phyloP scores from a whole-genome alignment of 768 basidiomycete genomes.

The Rhizopogon vulgaris region DNA sequence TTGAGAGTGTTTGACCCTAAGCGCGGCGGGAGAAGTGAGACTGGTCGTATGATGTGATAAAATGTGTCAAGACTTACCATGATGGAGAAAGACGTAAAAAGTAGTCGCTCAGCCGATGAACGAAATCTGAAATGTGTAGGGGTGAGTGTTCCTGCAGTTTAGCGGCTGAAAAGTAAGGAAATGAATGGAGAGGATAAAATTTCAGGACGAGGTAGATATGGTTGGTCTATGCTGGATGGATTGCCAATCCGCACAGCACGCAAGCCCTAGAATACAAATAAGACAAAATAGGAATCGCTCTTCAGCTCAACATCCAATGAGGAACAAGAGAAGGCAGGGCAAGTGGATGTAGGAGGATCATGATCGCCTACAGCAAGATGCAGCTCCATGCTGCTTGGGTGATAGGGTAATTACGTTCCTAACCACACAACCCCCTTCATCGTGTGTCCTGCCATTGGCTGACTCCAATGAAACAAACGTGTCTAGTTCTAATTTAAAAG shows the following conservation, averaged over 20 bases:
- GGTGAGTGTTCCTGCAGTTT: neutral
- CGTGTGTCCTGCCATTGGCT: too few relatives aligned
- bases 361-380: too few relatives aligned
- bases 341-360: too few relatives aligned
- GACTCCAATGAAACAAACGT: too few relatives aligned
- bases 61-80: conserved; percentile 18
- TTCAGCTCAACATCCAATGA: neutral
- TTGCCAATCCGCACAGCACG: neutral
- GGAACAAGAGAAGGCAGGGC: too few relatives aligned
- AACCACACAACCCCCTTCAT: too few relatives aligned
- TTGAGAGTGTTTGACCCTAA: conserved; percentile 83
- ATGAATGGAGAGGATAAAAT: neutral
- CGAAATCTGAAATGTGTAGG: neutral
- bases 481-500: too few relatives aligned
- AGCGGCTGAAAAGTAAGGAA: neutral
- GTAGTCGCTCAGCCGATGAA: neutral
- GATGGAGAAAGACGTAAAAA: conserved; percentile 17
- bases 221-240: conserved; percentile 3
- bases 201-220: conserved; percentile 2
- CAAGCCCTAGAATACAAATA: neutral
- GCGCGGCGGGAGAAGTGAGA: conserved; percentile 3
- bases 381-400: too few relatives aligned
- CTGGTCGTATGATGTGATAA: neutral
- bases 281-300: too few relatives aligned
- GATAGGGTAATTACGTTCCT: too few relatives aligned